Percentiles rank a stretch among this genome's conserved stretches.
Evolutionary conservation across 257 asterid species (phyloP).

Genomic region (Scutellaria barbata): DNA sequence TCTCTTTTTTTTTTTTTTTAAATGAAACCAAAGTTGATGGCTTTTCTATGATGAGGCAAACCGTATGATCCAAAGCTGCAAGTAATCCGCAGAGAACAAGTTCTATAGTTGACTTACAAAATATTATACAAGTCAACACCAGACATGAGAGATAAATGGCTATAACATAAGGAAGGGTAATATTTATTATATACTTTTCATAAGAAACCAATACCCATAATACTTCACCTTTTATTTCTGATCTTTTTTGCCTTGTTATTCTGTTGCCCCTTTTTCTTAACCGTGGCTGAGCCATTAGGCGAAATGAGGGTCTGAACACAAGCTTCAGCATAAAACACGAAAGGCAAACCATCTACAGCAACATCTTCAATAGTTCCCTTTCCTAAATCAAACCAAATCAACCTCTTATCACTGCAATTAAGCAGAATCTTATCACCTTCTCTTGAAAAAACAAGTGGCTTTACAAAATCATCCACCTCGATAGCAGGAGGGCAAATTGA

Average conservation of each 20-base stretch:
- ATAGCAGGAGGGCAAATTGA: constrained; percentile 47
- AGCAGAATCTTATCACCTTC: constrained; percentile 47
- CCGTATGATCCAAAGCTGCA: constrained; percentile 21
- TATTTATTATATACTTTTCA: not conserved
- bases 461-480: constrained; percentile 34
- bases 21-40: not conserved
- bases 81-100: constrained; percentile 11
- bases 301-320: constrained; percentile 56
- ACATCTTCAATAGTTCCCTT: constrained; percentile 39
- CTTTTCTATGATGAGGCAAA: not conserved
- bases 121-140: constrained; percentile 33
- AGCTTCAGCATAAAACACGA: constrained; percentile 52
- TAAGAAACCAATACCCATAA: no score
- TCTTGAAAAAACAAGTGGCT: constrained; percentile 50
- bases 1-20: not conserved
- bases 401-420: constrained; percentile 49
- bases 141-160: constrained; percentile 5
- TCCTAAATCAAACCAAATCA: constrained; percentile 51
- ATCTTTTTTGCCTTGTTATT: constrained; percentile 31
- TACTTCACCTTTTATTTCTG: constrained; percentile 43
- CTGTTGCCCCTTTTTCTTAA: constrained; percentile 37
- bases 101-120: constrained; percentile 32
- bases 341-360: constrained; percentile 48
- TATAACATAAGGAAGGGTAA: constrained; percentile 6
- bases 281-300: constrained; percentile 31